Base-by-base conservation (phyloP, 2,329 filamentous ascomycete genomes). In the Botrytis tulipae region DNA sequence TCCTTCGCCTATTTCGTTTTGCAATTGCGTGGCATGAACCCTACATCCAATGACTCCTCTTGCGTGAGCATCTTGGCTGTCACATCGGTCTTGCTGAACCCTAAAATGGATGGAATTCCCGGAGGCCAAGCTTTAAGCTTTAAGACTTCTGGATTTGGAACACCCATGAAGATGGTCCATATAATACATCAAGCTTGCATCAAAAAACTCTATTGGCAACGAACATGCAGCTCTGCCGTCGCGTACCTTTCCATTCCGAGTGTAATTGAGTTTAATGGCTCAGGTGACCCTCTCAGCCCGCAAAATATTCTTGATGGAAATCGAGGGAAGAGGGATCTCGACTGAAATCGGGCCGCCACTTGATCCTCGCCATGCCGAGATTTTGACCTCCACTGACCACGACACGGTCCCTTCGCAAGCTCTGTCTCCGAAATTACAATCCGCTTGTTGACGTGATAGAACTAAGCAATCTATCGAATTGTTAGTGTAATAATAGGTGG, bases 201-300 rank as follows among this genome's bases (percentile, higher is more conserved):
- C 48, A 42, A 42, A n/a, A n/a, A 44, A 57, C 12, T 32, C 35
- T 57, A 69, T 69, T 69, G 48, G 48, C 35, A 57, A 20, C 40
- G 35, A 68, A 32, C 20, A 20, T 57, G 66, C 66, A 69, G 48
- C 66, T 69, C 66, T 42, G 66, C 66, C 66, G 48, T 32, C n/a
- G 29, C 48, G 29, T 57, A 42, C 48, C 46, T 54, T 54, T 57
- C 18, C 25, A 40, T 68, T 46, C 48, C 65, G 35, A 42, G 37
- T 37, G 7, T 16, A 42, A 40, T 57, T 37, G n/a, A 57, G 37
- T 25, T 40, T 14, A 25, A 57, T 57, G 7, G 48, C 48, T 44
- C 48, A 57, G 66, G 40, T 57, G 66, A 42, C 37, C 66, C 57
- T 42, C 51, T 32, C 66, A 69, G 29, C 54, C 25, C 48, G 48